Evolutionary conservation across 768 basidiomycete genomes (phyloP).

Genomic region (Lyophyllum semitale): DNA sequence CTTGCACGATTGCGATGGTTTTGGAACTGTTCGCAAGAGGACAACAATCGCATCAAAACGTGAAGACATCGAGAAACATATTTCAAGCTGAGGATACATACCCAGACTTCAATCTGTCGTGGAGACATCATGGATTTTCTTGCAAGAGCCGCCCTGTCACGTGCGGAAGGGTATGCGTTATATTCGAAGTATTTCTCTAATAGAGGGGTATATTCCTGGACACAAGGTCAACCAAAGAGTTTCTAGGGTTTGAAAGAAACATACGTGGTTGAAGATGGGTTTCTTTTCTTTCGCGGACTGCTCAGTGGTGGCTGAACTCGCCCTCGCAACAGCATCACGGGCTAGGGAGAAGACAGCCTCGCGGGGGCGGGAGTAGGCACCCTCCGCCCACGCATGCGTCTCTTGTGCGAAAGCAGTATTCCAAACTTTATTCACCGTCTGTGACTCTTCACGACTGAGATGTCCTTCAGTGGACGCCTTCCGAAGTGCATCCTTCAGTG

Average conservation of each 20-base stretch:
- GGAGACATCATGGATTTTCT: conserved; percentile 42
- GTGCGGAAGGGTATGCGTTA: conserved; percentile 46
- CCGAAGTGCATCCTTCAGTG: conserved; percentile 1
- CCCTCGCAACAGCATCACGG: background rate
- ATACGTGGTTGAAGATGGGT: conserved; percentile 23
- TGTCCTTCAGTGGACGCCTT: background rate
- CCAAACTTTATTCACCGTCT: conserved; percentile 1
- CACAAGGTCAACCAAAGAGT: background rate
- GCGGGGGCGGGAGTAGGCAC: too few species aligned
- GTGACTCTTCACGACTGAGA: background rate
- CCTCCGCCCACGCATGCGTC: conserved; percentile 6
- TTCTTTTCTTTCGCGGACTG: conserved; percentile 7
- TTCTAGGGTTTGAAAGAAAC: background rate
- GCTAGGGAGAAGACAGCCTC: conserved; percentile 4
- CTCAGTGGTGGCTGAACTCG: background rate
- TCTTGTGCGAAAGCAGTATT: background rate
- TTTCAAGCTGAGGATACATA: conserved; percentile 21
- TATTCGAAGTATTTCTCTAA: too few species aligned
- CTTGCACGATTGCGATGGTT: too few species aligned
- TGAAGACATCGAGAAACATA: background rate
- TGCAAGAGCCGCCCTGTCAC: conserved; percentile 42
- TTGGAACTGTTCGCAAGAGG: conserved; percentile 33
- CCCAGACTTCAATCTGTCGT: conserved; percentile 59
- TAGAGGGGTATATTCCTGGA: conserved; percentile 47
- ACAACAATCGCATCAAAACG: too few species aligned